phyloP scores from a whole-genome alignment of 208 protist species.

The Trypanosoma caninum region DNA sequence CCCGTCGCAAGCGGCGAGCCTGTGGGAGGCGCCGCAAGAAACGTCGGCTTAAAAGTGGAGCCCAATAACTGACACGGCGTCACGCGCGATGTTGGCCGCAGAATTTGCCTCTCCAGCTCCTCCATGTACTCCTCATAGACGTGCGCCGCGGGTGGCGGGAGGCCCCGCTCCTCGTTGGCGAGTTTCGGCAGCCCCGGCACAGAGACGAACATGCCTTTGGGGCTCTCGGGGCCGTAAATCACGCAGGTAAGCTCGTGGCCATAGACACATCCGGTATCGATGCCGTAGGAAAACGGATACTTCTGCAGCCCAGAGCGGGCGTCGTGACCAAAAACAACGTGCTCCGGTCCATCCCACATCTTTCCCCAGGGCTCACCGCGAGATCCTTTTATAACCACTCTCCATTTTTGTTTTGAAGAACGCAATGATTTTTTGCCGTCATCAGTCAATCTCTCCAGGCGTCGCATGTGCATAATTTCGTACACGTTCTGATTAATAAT shows the following conservation, averaged over 20 bases:
- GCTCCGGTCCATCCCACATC: slow-evolving; percentile 78
- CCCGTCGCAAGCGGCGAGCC: neutral
- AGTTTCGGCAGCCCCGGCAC: slow-evolving; percentile 68
- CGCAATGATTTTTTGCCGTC: slow-evolving; percentile 17
- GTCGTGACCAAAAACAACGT: slow-evolving; percentile 89
- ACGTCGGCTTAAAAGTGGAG: slow-evolving; percentile 26
- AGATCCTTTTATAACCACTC: slow-evolving; percentile 57
- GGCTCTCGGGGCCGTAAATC: slow-evolving; percentile 43
- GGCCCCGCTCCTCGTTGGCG: slow-evolving; percentile 62
- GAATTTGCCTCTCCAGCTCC: slow-evolving; percentile 47
- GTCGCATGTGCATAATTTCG: slow-evolving; percentile 83
- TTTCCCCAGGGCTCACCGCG: slow-evolving; percentile 59
- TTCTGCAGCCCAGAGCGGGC: slow-evolving; percentile 74
- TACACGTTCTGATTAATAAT: slow-evolving; percentile 71
- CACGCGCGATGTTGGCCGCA: slow-evolving; percentile 51
- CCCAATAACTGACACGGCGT: slow-evolving; percentile 24
- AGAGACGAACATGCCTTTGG: slow-evolving; percentile 49
- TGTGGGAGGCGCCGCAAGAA: slow-evolving; percentile 32
- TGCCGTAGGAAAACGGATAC: slow-evolving; percentile 66
- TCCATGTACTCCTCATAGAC: slow-evolving; percentile 72
- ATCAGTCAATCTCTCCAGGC: slow-evolving; percentile 42
- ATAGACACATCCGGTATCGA: slow-evolving; percentile 91
- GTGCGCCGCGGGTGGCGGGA: slow-evolving; percentile 57
- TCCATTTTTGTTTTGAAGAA: slow-evolving; percentile 25
- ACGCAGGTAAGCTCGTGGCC: slow-evolving; percentile 78